Conservation (phyloP, 1,284 basidiomycete genomes). For the Schizopora paradoxa region DNA sequence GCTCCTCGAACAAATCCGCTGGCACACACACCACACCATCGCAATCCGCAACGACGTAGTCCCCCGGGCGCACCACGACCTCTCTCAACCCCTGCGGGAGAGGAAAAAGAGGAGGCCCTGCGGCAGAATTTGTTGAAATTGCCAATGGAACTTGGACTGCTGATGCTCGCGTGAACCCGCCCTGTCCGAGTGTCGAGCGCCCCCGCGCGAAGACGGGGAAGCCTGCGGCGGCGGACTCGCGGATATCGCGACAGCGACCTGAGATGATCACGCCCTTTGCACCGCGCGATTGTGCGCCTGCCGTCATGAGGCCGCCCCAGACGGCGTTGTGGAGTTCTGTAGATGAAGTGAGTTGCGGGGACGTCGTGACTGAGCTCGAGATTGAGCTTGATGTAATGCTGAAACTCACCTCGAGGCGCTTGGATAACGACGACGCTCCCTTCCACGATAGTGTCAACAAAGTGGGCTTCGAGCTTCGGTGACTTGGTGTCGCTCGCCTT, state of each 20-base stretch:
- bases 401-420: slow-evolving; percentile 61
- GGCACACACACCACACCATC: slow-evolving; percentile 90
- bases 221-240: slow-evolving; percentile 61
- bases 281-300: slow-evolving; percentile 67
- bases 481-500: slow-evolving; percentile 52
- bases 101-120: too few relatives aligned
- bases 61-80: slow-evolving; percentile 70
- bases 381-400: slow-evolving; percentile 6
- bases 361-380: too few relatives aligned
- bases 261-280: slow-evolving; percentile 76
- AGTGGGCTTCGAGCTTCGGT: slow-evolving; percentile 70
- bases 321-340: slow-evolving; percentile 78
- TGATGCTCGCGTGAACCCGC: slow-evolving; percentile 81
- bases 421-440: slow-evolving; percentile 74
- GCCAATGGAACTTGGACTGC: slow-evolving; percentile 70
- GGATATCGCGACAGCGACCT: slow-evolving; percentile 78
- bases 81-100: too few relatives aligned
- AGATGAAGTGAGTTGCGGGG: background rate
- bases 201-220: slow-evolving; percentile 81
- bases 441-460: slow-evolving; percentile 74
- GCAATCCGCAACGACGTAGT: slow-evolving; percentile 81
- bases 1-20: slow-evolving; percentile 46
- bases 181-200: slow-evolving; percentile 84
- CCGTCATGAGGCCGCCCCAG: slow-evolving; percentile 91
- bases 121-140: slow-evolving; percentile 40